phyloP scores from a whole-genome alignment of 1,284 basidiomycete species.

The Termitomyces sp. region DNA sequence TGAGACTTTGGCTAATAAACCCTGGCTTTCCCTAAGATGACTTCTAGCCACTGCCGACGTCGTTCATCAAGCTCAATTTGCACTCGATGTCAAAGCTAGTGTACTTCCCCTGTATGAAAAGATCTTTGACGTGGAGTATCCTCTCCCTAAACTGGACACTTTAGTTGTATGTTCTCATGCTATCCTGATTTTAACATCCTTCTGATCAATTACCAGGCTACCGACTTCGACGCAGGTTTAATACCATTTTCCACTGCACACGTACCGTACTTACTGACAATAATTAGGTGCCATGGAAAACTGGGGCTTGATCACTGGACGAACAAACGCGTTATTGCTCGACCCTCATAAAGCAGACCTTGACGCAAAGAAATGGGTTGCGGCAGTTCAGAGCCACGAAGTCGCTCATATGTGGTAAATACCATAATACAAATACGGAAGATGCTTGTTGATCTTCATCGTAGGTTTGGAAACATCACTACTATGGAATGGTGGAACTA shows the following conservation, averaged over 20 bases:
- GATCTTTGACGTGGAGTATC: constrained; percentile 87
- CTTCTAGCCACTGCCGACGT: constrained; percentile 74
- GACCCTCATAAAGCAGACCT: constrained; percentile 78
- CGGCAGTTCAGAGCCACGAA: constrained; percentile 79
- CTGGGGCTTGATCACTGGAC: constrained; percentile 91
- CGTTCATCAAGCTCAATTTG: constrained; percentile 79
- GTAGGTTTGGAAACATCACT: constrained; percentile 85
- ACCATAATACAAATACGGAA: not conserved
- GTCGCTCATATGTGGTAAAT: constrained; percentile 80
- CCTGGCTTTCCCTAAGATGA: not conserved
- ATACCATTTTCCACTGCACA: not conserved
- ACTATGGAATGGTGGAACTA: constrained; percentile 96
- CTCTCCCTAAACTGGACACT: constrained; percentile 91
- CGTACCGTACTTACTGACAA: constrained; percentile 8
- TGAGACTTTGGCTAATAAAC: constrained; percentile 16
- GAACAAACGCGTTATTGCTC: constrained; percentile 80
- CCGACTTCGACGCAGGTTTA: constrained; percentile 81
- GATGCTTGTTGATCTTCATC: constrained; percentile 1
- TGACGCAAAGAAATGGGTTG: constrained; percentile 75
- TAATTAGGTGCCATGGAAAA: constrained; percentile 86
- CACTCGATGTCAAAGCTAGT: constrained; percentile 84
- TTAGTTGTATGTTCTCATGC: constrained; percentile 50
- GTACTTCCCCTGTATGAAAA: constrained; percentile 93
- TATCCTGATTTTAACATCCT: constrained; percentile 4
- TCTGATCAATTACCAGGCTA: constrained; percentile 38